phyloP scores from a whole-genome alignment of 78 protist genomes.

The Creolimax fragrantissima region DNA sequence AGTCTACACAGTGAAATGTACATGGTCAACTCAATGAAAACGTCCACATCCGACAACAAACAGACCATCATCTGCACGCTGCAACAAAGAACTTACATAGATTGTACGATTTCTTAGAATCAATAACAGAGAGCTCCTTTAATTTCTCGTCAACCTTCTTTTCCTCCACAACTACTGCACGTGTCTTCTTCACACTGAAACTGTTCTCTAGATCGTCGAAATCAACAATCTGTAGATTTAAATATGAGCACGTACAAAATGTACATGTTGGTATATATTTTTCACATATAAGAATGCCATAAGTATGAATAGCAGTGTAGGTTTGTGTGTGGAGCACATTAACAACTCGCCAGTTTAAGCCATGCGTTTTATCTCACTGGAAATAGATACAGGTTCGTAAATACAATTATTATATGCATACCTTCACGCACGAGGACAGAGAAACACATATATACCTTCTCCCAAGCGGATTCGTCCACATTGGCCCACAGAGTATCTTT shows the following conservation, averaged over 20 bases:
- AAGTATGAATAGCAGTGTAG: too few relatives aligned
- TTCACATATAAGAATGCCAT: too few relatives aligned
- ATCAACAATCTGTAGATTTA: background rate
- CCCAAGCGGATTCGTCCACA: background rate
- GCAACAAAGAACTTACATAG: background rate
- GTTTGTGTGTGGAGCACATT: too few relatives aligned
- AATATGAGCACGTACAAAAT: too few relatives aligned
- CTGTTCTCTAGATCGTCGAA: background rate
- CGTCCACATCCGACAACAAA: background rate
- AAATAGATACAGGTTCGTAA: too few relatives aligned
- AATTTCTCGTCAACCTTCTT: background rate
- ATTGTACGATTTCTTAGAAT: slow-evolving; percentile 28
- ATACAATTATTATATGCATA: too few relatives aligned
- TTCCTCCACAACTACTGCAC: background rate
- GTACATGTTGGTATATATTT: too few relatives aligned
- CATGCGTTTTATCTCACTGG: too few relatives aligned
- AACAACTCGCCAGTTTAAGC: too few relatives aligned
- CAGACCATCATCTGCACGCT: background rate
- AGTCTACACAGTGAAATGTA: background rate
- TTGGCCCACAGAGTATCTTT: slow-evolving; percentile 22
- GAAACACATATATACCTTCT: too few relatives aligned
- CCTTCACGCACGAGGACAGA: too few relatives aligned
- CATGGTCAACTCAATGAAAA: background rate
- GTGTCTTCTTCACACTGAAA: slow-evolving; percentile 11
- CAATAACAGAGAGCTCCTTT: slow-evolving; percentile 3